Percentiles rank a stretch among this genome's conserved stretches.
phyloP scores from a whole-genome alignment of 1,284 basidiomycete species.

The Boletus semigastroideus region DNA sequence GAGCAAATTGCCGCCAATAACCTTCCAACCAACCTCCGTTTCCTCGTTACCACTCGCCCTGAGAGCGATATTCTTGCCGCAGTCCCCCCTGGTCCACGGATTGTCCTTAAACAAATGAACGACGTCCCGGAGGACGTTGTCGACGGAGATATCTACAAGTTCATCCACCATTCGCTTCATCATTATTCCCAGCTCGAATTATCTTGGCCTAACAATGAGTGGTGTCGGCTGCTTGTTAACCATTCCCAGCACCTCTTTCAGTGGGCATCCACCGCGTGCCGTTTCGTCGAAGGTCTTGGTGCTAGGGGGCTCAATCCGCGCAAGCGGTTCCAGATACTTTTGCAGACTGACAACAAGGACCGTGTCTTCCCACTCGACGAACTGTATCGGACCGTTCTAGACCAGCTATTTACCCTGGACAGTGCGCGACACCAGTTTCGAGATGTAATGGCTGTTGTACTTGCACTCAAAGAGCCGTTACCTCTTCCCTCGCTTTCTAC shows the following conservation, averaged over 20 bases:
- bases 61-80: not conserved
- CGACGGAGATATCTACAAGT: not conserved
- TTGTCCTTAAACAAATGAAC: not conserved
- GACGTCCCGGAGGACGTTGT: not conserved
- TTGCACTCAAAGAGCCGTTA: not conserved
- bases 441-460: not conserved
- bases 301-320: not conserved
- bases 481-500: not conserved
- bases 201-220: not conserved
- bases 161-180: not conserved
- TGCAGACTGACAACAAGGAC: not conserved
- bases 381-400: not conserved
- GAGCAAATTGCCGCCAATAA: not conserved
- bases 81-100: not conserved
- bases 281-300: not conserved
- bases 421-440: not conserved
- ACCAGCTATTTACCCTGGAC: not conserved
- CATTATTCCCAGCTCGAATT: not conserved
- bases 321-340: not conserved
- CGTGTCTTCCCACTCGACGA: not conserved
- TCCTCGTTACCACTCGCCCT: not conserved
- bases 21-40: not conserved
- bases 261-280: not conserved
- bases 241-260: not conserved
- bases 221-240: not conserved